Conservation (phyloP, 176 grass and related monocot species). For the Typha latifolia region DNA sequence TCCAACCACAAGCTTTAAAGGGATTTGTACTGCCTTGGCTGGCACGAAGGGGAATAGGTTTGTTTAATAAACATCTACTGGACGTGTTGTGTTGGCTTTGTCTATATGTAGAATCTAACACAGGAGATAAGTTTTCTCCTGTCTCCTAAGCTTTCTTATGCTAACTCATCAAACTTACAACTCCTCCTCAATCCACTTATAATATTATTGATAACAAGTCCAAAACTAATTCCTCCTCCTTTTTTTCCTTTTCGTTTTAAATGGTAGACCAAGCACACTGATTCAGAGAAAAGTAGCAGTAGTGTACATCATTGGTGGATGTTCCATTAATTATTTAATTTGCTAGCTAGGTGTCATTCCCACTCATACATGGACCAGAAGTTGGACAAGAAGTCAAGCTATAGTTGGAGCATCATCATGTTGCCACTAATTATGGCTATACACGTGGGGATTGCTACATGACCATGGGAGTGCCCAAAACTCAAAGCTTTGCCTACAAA, state of each 20-base stretch:
- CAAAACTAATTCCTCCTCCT: no score
- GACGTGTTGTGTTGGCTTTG: background rate
- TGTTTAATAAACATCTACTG: constrained; percentile 5
- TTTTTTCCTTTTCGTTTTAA: no score
- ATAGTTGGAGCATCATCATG: background rate
- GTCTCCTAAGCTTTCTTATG: no score
- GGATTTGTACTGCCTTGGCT: background rate
- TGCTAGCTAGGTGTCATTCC: background rate
- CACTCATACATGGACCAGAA: background rate
- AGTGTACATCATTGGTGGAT: background rate
- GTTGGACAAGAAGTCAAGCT: background rate
- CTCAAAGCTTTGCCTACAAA: no score
- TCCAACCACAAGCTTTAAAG: constrained; percentile 22
- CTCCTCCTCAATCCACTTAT: no score
- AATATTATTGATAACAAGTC: background rate
- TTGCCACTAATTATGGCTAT: background rate
- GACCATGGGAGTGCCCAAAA: no score
- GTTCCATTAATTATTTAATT: background rate
- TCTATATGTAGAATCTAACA: constrained; percentile 15
- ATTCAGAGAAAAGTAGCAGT: background rate
- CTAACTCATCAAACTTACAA: no score
- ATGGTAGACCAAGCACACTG: background rate
- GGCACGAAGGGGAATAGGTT: constrained; percentile 6
- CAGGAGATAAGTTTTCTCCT: no score
- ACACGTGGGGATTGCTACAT: background rate